phyloP scores from a whole-genome alignment of 148 eudicot genomes.

The Salicornia ramosissima region DNA sequence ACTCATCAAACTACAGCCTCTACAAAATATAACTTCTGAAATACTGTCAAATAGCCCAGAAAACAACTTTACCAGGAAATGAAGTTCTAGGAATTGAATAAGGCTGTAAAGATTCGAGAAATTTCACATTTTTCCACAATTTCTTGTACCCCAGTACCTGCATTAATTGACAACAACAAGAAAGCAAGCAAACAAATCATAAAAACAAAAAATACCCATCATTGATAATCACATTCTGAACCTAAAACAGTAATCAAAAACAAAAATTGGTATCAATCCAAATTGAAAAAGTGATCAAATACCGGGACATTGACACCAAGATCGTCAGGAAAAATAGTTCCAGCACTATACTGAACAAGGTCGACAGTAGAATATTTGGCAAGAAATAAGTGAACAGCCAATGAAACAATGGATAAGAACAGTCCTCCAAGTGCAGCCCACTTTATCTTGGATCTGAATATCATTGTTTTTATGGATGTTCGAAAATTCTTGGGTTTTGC shows the following conservation, averaged over 20 bases:
- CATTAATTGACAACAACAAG: conserved; percentile 16
- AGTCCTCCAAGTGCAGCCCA: conserved; percentile 72
- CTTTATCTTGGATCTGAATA: conserved; percentile 67
- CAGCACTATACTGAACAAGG: conserved; percentile 34
- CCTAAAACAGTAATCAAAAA: not conserved
- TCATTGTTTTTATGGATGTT: conserved; percentile 27
- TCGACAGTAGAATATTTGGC: conserved; percentile 58
- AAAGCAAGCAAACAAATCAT: not conserved
- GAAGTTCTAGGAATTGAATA: conserved; percentile 62
- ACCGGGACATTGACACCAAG: conserved; percentile 41
- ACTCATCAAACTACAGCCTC: not conserved
- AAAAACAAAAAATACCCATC: not conserved
- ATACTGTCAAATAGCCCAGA: not conserved
- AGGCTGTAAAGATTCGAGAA: conserved; percentile 71
- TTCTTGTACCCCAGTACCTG: conserved; percentile 57
- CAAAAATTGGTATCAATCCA: not conserved
- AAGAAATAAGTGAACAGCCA: conserved; percentile 54
- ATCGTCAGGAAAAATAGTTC: conserved; percentile 44
- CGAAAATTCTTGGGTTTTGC: not conserved
- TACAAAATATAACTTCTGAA: not conserved
- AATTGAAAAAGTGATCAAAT: not conserved
- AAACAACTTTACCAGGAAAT: conserved; percentile 55
- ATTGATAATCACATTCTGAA: not conserved
- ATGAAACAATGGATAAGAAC: conserved; percentile 52
- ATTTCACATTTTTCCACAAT: conserved; percentile 69